A percentile compares a stretch with the other conserved stretches of the same genome.
phyloP scores from a whole-genome alignment of 2,329 filamentous ascomycete genomes.

The Clarireedia hainanense region DNA sequence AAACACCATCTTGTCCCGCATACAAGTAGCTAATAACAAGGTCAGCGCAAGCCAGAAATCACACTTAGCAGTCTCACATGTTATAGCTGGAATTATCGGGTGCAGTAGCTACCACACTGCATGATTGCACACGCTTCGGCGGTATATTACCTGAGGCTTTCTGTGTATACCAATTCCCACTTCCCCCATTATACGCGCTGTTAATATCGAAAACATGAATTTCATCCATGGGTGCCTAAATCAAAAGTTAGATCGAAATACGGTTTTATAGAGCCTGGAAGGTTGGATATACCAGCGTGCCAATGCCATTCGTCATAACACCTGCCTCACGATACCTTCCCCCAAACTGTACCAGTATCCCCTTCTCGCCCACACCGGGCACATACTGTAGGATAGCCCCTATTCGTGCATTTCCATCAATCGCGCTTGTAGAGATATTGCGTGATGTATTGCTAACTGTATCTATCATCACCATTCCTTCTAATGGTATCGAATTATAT shows the following conservation, averaged over 20 bases:
- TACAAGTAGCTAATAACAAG: constrained; percentile 33
- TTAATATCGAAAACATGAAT: constrained; percentile 36
- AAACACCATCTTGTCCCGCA: constrained; percentile 35
- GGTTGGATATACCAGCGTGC: background rate
- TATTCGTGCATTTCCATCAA: constrained; percentile 29
- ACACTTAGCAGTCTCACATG: constrained; percentile 23
- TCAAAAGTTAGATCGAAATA: background rate
- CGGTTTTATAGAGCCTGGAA: background rate
- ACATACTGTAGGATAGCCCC: constrained; percentile 34
- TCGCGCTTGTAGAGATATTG: constrained; percentile 32
- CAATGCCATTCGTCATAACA: background rate
- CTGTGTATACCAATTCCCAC: constrained; percentile 36
- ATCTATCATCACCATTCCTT: constrained; percentile 35
- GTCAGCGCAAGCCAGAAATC: constrained; percentile 6
- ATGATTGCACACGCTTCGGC: constrained; percentile 36
- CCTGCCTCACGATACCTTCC: constrained; percentile 20
- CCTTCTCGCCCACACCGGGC: constrained; percentile 29
- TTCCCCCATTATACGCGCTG: constrained; percentile 21
- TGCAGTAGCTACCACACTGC: constrained; percentile 33
- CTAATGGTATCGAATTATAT: constrained; percentile 15
- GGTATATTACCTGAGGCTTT: constrained; percentile 35
- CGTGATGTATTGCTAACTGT: constrained; percentile 28
- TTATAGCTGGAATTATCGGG: constrained; percentile 40
- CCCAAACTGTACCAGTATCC: constrained; percentile 33
- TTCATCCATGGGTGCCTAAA: constrained; percentile 23